A percentile compares a stretch with the other conserved stretches of the same genome.
phyloP scores from a whole-genome alignment of 139 green algal species.

The Volvox reticuliferus region DNA sequence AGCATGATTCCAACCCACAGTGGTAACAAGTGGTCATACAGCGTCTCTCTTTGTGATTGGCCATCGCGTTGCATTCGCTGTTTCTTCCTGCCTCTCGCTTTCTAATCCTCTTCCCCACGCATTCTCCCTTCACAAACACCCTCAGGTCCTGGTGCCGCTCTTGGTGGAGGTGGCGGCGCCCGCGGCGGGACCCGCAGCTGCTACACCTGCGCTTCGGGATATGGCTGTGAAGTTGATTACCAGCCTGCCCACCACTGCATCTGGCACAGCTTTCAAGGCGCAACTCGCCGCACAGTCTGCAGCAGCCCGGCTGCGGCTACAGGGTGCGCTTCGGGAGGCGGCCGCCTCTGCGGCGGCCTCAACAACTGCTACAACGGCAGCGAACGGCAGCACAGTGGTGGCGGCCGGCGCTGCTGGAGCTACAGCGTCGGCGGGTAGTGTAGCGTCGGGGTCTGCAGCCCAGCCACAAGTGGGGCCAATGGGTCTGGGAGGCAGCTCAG shows the following conservation, averaged over 20 bases:
- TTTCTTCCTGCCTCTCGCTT: too few relatives aligned
- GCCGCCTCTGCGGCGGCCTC: background rate
- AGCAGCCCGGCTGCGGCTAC: slow-evolving; percentile 64
- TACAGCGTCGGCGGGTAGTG: background rate
- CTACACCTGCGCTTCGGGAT: slow-evolving; percentile 28
- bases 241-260: slow-evolving; percentile 50
- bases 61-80: too few relatives aligned
- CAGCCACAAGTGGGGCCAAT: too few relatives aligned
- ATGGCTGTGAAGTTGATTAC: slow-evolving; percentile 67
- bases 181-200: background rate
- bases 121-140: too few relatives aligned
- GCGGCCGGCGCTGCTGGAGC: background rate
- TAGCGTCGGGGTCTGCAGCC: background rate
- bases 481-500: background rate
- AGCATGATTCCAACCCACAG: too few relatives aligned
- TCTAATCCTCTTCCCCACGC: too few relatives aligned
- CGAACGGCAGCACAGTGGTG: background rate
- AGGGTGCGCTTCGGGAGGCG: slow-evolving; percentile 58
- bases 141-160: slow-evolving; percentile 63
- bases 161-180: slow-evolving; percentile 60
- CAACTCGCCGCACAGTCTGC: slow-evolving; percentile 60
- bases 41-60: too few relatives aligned
- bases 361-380: background rate
- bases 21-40: too few relatives aligned
- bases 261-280: slow-evolving; percentile 58